Percentiles rank a stretch among this genome's conserved stretches.
These are phyloP conservation scores for Neurospora crassa DNA, from an alignment of 2,329 filamentous ascomycete species.

Conservation along the genomic window DNA sequence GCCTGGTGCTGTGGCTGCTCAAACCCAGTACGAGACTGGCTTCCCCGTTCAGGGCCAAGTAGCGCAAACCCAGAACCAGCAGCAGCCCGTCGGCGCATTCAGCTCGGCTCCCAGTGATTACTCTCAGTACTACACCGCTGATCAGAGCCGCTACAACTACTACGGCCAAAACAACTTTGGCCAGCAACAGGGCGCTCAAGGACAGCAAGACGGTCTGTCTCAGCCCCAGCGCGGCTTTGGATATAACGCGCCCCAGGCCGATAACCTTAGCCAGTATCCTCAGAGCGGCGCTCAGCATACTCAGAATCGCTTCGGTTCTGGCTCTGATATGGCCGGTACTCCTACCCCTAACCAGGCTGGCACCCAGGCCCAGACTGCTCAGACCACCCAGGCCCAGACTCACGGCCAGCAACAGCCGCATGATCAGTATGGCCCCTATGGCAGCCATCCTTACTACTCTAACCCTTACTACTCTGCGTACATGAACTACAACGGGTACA, in stretches of 20 bases:
- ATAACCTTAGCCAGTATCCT: conserved; percentile 59
- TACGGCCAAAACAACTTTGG: conserved; percentile 57
- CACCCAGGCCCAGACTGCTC: conserved; percentile 33
- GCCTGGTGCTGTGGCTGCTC: conserved; percentile 34
- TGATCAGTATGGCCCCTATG: conserved; percentile 33
- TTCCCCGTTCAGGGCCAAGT: conserved; percentile 50
- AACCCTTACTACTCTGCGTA: conserved; percentile 56
- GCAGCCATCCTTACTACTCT: conserved; percentile 48
- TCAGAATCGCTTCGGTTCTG: conserved; percentile 45
- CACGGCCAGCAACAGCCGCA: conserved; percentile 31
- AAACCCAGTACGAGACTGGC: conserved; percentile 49
- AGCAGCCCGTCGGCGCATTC: conserved; percentile 55
- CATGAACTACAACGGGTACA: conserved; percentile 41
- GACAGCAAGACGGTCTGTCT: conserved; percentile 63
- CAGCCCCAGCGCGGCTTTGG: conserved; percentile 66
- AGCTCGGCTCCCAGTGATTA: conserved; percentile 72
- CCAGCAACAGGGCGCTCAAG: conserved; percentile 45
- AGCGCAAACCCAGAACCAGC: conserved; percentile 45
- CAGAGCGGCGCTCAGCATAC: conserved; percentile 63
- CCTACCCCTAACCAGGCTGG: conserved; percentile 77
- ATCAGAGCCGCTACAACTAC: conserved; percentile 69
- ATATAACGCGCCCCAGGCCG: conserved; percentile 58
- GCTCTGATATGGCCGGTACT: conserved; percentile 74
- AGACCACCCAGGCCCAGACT: conserved; percentile 26
- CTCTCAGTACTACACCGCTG: conserved; percentile 75